Conservation (phyloP, 495 filamentous ascomycete genomes). For the Penicillium flavigenum region DNA sequence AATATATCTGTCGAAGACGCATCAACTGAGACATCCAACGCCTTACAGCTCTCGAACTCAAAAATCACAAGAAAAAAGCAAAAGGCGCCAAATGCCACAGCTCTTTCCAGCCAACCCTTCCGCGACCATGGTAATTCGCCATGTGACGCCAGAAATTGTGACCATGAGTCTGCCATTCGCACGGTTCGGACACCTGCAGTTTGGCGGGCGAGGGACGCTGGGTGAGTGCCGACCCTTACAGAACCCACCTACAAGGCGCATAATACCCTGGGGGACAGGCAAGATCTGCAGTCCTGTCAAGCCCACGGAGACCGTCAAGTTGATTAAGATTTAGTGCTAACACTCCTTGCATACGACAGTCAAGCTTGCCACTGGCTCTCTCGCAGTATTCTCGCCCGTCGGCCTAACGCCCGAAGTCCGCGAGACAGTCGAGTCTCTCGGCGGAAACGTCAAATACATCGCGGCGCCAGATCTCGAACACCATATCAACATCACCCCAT, state of each 20-base stretch:
- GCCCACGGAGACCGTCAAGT: neutral
- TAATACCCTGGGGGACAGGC: neutral
- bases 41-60: slow-evolving; percentile 8
- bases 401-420: slow-evolving; percentile 76
- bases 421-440: slow-evolving; percentile 62
- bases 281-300: neutral
- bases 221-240: slow-evolving; percentile 50
- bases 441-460: slow-evolving; percentile 75
- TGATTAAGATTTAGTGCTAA: slow-evolving; percentile 7
- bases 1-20: slow-evolving; percentile 23
- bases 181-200: slow-evolving; percentile 74
- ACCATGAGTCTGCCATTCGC: slow-evolving; percentile 83
- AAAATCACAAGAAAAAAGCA: neutral
- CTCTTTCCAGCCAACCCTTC: slow-evolving; percentile 65
- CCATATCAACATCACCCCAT: slow-evolving; percentile 84
- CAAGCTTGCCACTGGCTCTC: slow-evolving; percentile 66
- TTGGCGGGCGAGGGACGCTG: slow-evolving; percentile 85
- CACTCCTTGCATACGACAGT: slow-evolving; percentile 50
- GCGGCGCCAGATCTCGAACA: slow-evolving; percentile 86
- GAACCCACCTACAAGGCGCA: slow-evolving; percentile 12
- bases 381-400: slow-evolving; percentile 92
- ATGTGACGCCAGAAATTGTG: slow-evolving; percentile 73
- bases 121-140: slow-evolving; percentile 82
- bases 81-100: slow-evolving; percentile 26
- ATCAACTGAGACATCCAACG: slow-evolving; percentile 18